Conservation (phyloP, 352 stramenopile species). For the Globisporangium okanoganense region DNA sequence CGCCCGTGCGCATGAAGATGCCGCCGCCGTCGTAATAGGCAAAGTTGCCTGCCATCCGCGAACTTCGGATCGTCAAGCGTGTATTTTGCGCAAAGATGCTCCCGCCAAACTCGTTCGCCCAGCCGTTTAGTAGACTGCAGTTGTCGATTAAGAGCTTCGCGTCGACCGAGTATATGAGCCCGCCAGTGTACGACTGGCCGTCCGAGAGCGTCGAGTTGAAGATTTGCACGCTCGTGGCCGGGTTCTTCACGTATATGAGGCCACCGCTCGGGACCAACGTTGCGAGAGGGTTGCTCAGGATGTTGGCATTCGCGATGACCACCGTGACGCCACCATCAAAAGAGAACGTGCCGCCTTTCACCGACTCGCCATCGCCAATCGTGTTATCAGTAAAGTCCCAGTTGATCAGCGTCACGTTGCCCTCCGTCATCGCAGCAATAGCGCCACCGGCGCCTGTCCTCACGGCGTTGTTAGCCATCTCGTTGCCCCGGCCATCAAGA, state of each 20-base stretch:
- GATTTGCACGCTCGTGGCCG: slow-evolving; percentile 25
- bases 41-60: slow-evolving; percentile 33
- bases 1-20: slow-evolving; percentile 39
- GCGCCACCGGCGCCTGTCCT: slow-evolving; percentile 23
- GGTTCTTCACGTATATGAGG: slow-evolving; percentile 38
- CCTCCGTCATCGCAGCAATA: slow-evolving; percentile 21
- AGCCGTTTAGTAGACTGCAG: slow-evolving; percentile 28
- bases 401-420: slow-evolving; percentile 13
- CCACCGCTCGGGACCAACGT: slow-evolving; percentile 29
- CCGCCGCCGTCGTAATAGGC: slow-evolving; percentile 60
- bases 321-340: slow-evolving; percentile 18
- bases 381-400: slow-evolving; percentile 42
- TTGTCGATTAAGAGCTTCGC: slow-evolving; percentile 25
- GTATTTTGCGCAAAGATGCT: slow-evolving; percentile 35
- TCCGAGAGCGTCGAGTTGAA: slow-evolving; percentile 32
- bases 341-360: slow-evolving; percentile 25
- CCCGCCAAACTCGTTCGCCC: slow-evolving; percentile 50
- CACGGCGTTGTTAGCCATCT: slow-evolving; percentile 20
- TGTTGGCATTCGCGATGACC: slow-evolving; percentile 22
- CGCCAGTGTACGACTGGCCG: slow-evolving; percentile 38
- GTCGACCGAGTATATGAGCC: slow-evolving; percentile 37
- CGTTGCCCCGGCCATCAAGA: slow-evolving; percentile 18
- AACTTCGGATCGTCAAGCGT: slow-evolving; percentile 19
- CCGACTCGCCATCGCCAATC: slow-evolving; percentile 13
- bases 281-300: slow-evolving; percentile 30